Conservation (phyloP, 257 asterid species). For the Leonotis leonurus region DNA sequence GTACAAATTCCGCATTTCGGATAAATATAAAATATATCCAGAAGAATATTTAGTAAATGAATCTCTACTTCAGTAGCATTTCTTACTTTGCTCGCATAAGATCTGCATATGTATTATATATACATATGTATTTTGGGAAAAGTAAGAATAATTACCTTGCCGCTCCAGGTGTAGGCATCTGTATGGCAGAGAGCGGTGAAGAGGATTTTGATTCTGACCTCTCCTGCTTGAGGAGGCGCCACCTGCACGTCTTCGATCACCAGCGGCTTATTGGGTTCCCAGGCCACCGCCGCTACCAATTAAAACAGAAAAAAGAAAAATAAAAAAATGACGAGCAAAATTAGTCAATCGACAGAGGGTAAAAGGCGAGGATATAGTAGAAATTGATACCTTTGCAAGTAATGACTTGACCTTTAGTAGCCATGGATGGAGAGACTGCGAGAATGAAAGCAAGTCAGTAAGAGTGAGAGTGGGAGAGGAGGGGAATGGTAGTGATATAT, state of each 20-base stretch:
- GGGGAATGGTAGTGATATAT: no score
- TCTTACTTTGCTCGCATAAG: not conserved
- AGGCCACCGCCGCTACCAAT: slow-evolving; percentile 83
- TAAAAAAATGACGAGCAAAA: no score
- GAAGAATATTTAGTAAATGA: not conserved
- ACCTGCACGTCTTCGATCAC: slow-evolving; percentile 90
- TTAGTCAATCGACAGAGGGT: not conserved
- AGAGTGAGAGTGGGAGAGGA: no score
- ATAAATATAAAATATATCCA: not conserved
- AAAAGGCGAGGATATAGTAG: not conserved
- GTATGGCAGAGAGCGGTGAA: slow-evolving; percentile 87
- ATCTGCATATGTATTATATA: no score
- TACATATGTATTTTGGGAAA: not conserved
- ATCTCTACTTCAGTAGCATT: not conserved
- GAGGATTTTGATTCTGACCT: slow-evolving; percentile 69
- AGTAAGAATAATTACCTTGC: slow-evolving; percentile 75
- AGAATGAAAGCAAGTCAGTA: no score
- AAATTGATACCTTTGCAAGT: slow-evolving; percentile 72
- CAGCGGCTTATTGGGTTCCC: slow-evolving; percentile 93
- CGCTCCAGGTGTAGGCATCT: slow-evolving; percentile 91
- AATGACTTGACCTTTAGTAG: slow-evolving; percentile 82
- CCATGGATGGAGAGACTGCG: slow-evolving; percentile 37
- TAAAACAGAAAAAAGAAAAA: no score
- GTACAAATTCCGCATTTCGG: not conserved
- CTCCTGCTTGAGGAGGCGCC: slow-evolving; percentile 92